Conservation (phyloP, 2,329 filamentous ascomycete species). For the Capronia americana region DNA sequence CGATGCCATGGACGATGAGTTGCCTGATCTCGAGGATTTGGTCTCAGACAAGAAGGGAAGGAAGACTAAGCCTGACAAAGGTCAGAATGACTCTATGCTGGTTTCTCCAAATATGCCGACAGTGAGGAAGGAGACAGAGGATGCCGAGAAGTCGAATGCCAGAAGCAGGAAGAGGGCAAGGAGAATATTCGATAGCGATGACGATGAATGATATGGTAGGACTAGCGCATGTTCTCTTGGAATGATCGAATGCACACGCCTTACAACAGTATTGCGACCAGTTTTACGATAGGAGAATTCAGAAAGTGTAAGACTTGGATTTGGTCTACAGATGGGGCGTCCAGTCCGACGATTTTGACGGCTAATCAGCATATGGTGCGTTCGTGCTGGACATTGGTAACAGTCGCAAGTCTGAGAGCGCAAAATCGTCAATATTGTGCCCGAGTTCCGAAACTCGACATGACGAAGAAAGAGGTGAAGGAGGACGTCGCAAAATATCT, state of each 20-base stretch:
- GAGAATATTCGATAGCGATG: conserved; percentile 32
- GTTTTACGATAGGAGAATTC: background rate
- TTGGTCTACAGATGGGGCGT: too few species aligned
- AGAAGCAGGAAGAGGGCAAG: conserved; percentile 15
- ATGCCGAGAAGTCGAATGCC: background rate
- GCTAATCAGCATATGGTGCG: too few species aligned
- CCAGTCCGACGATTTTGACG: background rate
- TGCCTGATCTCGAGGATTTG: conserved; percentile 32
- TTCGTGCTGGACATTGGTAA: too few species aligned
- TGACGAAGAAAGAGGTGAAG: too few species aligned
- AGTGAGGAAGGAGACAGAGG: background rate
- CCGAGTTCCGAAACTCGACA: conserved; percentile 44
- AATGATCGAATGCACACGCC: background rate
- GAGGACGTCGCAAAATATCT: too few species aligned
- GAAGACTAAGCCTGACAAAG: background rate
- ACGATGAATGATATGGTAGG: conserved; percentile 19
- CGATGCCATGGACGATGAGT: conserved; percentile 28
- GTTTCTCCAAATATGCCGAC: background rate
- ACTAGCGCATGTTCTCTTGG: background rate
- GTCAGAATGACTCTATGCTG: background rate
- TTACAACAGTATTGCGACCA: background rate
- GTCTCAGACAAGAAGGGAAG: conserved; percentile 12
- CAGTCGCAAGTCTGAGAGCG: background rate
- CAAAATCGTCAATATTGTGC: background rate
- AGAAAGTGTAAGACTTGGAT: too few species aligned